phyloP scores from a whole-genome alignment of 345 rosid genomes.

The Cardamine occulta region DNA sequence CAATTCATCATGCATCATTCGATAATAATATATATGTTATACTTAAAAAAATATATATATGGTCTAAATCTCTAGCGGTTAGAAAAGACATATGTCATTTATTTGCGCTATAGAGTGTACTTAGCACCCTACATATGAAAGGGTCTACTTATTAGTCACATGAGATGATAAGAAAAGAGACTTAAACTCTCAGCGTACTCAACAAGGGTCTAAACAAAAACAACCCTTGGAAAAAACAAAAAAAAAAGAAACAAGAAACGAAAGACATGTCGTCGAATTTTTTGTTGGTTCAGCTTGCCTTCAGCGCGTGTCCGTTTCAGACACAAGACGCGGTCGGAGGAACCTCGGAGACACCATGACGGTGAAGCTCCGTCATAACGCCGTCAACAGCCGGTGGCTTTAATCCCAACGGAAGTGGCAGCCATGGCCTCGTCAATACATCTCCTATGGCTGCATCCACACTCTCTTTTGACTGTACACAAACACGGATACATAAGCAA shows the following conservation, averaged over 20 bases:
- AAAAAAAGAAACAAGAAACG: background rate
- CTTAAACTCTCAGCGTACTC: constrained; percentile 29
- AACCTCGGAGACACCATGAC: constrained; percentile 65
- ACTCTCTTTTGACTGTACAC: constrained; percentile 65
- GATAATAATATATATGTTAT: background rate
- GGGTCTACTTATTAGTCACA: constrained; percentile 39
- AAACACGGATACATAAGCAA: constrained; percentile 9
- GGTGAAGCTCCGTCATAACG: constrained; percentile 72
- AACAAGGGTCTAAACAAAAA: constrained; percentile 44
- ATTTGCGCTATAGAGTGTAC: constrained; percentile 32
- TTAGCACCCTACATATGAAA: constrained; percentile 16
- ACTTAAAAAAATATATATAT: background rate
- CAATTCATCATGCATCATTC: background rate
- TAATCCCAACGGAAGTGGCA: constrained; percentile 79
- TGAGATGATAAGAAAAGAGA: constrained; percentile 13
- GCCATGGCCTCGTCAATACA: constrained; percentile 79
- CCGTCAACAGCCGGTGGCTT: constrained; percentile 75
- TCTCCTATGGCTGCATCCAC: constrained; percentile 77
- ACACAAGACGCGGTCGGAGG: constrained; percentile 55
- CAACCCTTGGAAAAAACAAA: constrained; percentile 32
- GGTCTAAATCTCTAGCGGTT: background rate
- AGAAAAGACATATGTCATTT: constrained; percentile 15
- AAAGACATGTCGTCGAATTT: constrained; percentile 48
- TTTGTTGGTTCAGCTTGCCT: constrained; percentile 24
- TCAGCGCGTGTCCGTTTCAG: constrained; percentile 26